Base-by-base conservation (phyloP, 1,139 yeast genomes). In the Hyphopichia wangnamkhiaoensis region DNA sequence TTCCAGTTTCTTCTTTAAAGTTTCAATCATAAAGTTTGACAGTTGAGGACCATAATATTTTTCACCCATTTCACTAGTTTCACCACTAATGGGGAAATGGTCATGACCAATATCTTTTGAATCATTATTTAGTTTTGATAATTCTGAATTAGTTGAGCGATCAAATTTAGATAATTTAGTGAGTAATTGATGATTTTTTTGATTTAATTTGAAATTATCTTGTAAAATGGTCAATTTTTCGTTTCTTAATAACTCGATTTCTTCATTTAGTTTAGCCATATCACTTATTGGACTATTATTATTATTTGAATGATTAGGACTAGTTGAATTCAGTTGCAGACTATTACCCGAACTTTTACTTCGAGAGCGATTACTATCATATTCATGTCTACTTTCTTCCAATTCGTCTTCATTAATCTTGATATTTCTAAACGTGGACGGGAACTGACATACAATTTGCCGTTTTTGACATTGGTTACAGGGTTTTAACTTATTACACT, bases 21-120 rank as follows among this genome's bases (percentile, higher is more conserved):
- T 49, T 36, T 68, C 69, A 30, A 74, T 68, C 79, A 74, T 74
- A 47, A 59, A 74, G 28, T 59, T 55, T 2, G 76, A 64, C n/a
- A 76, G 68, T 43, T 68, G 75, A 1, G 80, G 80, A 0, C 80
- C 80, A 48, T 73, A 75, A 45, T 68, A 75, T 43, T 71, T 72
- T 20, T 64, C 65, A 15, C 74, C 73, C 19, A 49, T 40, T 38
- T 60, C 63, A 26, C 56, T 54, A 3, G 61, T 52, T 41, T 61
- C 61, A 16, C 63, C 62, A 19, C 51, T 36, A 10, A 50, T 48
- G 5, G 37, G 30, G 4, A 47, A 43, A 10, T 32, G 40, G 4
- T 35, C 40, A 13, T 39, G 41, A 15, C 27, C 29, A 21, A 20
- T 31, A 20, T n/a, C 13, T 25, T 8, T 9, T 8, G 28, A 14